phyloP scores from a whole-genome alignment of 1,284 basidiomycete species.

The Austroboletus novae-zelandiae region DNA sequence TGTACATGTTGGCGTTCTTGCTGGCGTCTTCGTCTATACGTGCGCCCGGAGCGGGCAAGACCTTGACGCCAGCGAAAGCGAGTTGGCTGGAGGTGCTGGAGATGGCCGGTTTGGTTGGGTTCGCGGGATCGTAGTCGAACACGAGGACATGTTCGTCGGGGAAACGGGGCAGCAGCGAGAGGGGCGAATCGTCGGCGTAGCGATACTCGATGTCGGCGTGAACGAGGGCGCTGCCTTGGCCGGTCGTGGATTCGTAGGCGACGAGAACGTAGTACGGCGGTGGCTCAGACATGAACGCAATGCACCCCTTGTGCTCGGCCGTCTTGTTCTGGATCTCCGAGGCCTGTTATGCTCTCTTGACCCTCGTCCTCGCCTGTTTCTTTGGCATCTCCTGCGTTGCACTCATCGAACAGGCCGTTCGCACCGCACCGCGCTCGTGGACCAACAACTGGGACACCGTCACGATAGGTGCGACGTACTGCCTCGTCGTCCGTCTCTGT shows the following conservation, averaged over 20 bases:
- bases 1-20: slow-evolving; percentile 68
- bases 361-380: slow-evolving; percentile 53
- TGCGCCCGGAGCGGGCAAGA: slow-evolving; percentile 70
- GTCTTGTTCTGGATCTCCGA: slow-evolving; percentile 26
- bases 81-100: slow-evolving; percentile 63
- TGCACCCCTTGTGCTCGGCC: slow-evolving; percentile 21
- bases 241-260: slow-evolving; percentile 46
- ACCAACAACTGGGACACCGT: slow-evolving; percentile 61
- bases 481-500: slow-evolving; percentile 52
- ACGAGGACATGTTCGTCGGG: slow-evolving; percentile 68
- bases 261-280: slow-evolving; percentile 66
- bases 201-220: slow-evolving; percentile 79
- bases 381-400: slow-evolving; percentile 60
- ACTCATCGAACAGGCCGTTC: slow-evolving; percentile 66
- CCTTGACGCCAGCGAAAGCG: slow-evolving; percentile 56
- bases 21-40: slow-evolving; percentile 42
- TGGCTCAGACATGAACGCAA: slow-evolving; percentile 28
- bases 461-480: slow-evolving; percentile 63
- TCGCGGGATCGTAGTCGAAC: slow-evolving; percentile 55
- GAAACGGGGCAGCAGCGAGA: slow-evolving; percentile 54
- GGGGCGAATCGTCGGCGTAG: slow-evolving; percentile 72
- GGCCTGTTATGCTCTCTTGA: slow-evolving; percentile 47
- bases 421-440: slow-evolving; percentile 56
- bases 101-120: slow-evolving; percentile 39
- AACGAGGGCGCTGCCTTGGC: slow-evolving; percentile 44